Conservation (phyloP, 768 basidiomycete species). For the Russula griseocarnosa region DNA sequence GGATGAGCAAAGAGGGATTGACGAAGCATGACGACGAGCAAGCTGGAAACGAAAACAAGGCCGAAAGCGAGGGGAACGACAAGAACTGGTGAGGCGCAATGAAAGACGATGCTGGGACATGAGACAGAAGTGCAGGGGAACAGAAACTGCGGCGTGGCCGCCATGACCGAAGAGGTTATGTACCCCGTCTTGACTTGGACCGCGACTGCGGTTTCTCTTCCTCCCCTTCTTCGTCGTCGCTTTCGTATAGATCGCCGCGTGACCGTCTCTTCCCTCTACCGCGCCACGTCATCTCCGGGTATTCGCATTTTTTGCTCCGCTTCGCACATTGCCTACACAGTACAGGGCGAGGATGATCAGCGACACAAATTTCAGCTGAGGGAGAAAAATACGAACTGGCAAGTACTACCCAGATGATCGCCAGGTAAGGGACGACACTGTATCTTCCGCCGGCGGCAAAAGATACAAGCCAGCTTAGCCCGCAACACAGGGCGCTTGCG, state of each 20-base stretch:
- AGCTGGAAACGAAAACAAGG: slow-evolving; percentile 5
- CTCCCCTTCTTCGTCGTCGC: slow-evolving; percentile 10
- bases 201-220: slow-evolving; percentile 10
- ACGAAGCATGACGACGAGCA: slow-evolving; percentile 1
- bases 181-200: neutral
- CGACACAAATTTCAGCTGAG: neutral
- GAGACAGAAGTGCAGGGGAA: neutral
- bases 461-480: slow-evolving; percentile 22
- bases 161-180: neutral
- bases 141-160: too few relatives aligned
- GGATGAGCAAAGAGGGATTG: neutral
- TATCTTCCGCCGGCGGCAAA: slow-evolving; percentile 27
- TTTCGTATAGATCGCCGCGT: neutral
- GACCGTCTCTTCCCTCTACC: slow-evolving; percentile 20
- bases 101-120: neutral
- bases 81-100: neutral
- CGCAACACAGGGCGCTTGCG: slow-evolving; percentile 26
- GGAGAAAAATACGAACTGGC: slow-evolving; percentile 17
- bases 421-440: slow-evolving; percentile 20
- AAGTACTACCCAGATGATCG: slow-evolving; percentile 7
- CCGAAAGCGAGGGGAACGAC: slow-evolving; percentile 4
- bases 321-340: slow-evolving; percentile 20
- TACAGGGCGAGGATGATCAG: neutral
- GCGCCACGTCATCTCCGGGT: slow-evolving; percentile 26
- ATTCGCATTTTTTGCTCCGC: slow-evolving; percentile 19